A percentile compares a stretch with the other conserved stretches of the same genome.
Evolutionary conservation across 371 early-diverging fungal genomes (phyloP).

Genomic region (Fennellomyces sp.): DNA sequence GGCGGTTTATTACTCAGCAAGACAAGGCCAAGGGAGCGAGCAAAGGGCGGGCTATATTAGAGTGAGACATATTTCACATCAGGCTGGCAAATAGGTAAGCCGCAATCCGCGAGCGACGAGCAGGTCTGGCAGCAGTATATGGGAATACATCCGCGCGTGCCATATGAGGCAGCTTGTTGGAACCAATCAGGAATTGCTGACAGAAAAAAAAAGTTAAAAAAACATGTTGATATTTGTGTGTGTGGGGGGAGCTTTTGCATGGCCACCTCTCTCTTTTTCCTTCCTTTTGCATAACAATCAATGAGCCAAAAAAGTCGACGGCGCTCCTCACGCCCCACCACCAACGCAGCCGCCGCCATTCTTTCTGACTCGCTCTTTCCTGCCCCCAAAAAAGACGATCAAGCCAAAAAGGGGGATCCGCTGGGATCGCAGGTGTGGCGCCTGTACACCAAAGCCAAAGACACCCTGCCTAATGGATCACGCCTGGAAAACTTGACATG

Average conservation of each 20-base stretch:
- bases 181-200: neutral
- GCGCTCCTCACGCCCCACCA: neutral
- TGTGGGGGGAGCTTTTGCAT: neutral
- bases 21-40: too few relatives aligned
- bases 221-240: neutral
- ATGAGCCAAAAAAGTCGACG: conserved; percentile 2
- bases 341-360: neutral
- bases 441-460: conserved; percentile 66
- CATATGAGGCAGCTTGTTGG: neutral
- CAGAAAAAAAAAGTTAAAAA: neutral
- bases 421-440: conserved; percentile 64
- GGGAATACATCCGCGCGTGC: neutral
- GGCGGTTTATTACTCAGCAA: too few relatives aligned
- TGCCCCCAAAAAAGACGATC: neutral
- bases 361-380: conserved; percentile 1
- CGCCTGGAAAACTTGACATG: conserved; percentile 72
- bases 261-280: neutral
- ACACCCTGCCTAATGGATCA: conserved; percentile 58
- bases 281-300: neutral
- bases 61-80: too few relatives aligned
- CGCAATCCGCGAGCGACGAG: neutral
- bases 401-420: conserved; percentile 50
- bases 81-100: conserved; percentile 1
- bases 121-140: neutral
- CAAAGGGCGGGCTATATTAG: too few relatives aligned